phyloP scores from a whole-genome alignment of 306 rosid genomes.

The Elaeagnus macrophylla region DNA sequence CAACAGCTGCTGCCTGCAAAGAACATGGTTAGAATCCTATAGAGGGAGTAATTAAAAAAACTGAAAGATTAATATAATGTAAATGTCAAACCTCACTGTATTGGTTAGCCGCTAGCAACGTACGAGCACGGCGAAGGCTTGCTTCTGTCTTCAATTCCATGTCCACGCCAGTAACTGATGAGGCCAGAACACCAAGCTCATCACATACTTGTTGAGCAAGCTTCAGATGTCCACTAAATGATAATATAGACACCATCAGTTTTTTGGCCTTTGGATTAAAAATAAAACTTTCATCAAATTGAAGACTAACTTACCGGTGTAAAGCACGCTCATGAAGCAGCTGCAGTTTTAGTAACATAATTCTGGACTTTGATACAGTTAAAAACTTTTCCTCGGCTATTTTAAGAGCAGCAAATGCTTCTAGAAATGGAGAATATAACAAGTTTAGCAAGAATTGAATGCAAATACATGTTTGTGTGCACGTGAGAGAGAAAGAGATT shows the following conservation, averaged over 20 bases:
- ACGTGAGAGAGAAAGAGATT: slow-evolving; percentile 1
- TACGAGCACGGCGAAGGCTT: slow-evolving; percentile 81
- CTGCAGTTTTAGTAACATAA: slow-evolving; percentile 70
- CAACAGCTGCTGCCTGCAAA: slow-evolving; percentile 80
- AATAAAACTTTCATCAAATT: slow-evolving; percentile 3
- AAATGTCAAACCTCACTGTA: slow-evolving; percentile 66
- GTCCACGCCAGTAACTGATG: slow-evolving; percentile 82
- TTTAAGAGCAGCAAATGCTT: slow-evolving; percentile 79
- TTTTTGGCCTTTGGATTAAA: too few relatives aligned
- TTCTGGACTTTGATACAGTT: slow-evolving; percentile 72
- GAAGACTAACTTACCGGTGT: slow-evolving; percentile 47
- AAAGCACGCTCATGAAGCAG: slow-evolving; percentile 84
- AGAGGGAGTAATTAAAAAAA: background rate
- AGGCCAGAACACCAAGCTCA: slow-evolving; percentile 89
- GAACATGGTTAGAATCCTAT: background rate
- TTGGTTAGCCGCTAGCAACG: slow-evolving; percentile 86
- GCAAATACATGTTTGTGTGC: slow-evolving; percentile 7
- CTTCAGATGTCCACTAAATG: slow-evolving; percentile 69
- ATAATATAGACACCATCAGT: background rate
- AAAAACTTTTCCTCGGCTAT: slow-evolving; percentile 82
- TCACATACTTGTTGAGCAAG: slow-evolving; percentile 86
- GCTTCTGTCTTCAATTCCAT: slow-evolving; percentile 95
- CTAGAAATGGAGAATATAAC: slow-evolving; percentile 32
- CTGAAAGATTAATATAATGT: slow-evolving; percentile 7
- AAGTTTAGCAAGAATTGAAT: slow-evolving; percentile 8